Percentiles rank a stretch among this genome's conserved stretches.
These are phyloP conservation scores for Bipolaris cookei DNA, from an alignment of 2,329 filamentous ascomycete species.

Conservation along the genomic window DNA sequence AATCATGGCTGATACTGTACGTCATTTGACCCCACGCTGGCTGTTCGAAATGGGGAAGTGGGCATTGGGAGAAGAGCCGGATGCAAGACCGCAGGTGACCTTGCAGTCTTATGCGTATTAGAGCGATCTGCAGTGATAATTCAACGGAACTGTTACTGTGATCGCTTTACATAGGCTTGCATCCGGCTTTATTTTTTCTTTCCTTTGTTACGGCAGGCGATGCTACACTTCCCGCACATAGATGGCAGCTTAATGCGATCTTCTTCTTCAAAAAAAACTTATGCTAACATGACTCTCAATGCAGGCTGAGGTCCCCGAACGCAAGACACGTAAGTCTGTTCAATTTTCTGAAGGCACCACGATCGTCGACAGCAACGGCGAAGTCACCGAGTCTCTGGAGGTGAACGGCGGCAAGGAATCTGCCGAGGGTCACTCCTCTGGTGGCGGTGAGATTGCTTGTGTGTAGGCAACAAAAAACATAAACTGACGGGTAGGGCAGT, in stretches of 20 bases:
- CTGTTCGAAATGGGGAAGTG: conserved; percentile 28
- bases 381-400: conserved; percentile 76
- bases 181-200: background rate
- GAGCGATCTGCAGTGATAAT: background rate
- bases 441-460: conserved; percentile 32
- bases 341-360: conserved; percentile 87
- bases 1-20: conserved; percentile 60
- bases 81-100: background rate
- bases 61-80: conserved; percentile 14
- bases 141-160: background rate
- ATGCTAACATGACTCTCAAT: conserved; percentile 34
- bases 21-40: conserved; percentile 37
- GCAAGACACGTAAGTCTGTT: conserved; percentile 88
- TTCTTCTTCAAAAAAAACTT: background rate
- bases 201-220: background rate
- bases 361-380: conserved; percentile 88
- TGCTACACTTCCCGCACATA: background rate
- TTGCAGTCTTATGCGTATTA: background rate
- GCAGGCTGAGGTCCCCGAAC: conserved; percentile 58
- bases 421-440: conserved; percentile 71
- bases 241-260: background rate
- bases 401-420: conserved; percentile 77
- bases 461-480: conserved; percentile 10
- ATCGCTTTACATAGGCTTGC: background rate
- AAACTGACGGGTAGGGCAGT: conserved; percentile 31